phyloP scores from a whole-genome alignment of 495 filamentous ascomycete genomes.

The Talaromyces adpressus region DNA sequence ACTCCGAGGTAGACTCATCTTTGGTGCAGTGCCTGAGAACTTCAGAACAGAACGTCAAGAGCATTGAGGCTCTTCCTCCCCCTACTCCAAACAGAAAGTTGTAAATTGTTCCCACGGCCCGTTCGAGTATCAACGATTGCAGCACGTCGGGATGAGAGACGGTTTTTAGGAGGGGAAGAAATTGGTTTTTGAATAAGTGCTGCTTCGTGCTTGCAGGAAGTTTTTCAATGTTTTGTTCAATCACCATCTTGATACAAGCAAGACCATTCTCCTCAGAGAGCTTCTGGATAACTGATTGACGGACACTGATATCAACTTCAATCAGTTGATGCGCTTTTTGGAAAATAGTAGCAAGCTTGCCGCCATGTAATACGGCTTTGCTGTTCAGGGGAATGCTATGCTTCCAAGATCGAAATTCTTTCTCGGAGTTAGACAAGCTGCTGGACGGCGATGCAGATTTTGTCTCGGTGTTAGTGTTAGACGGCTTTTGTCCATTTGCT shows the following conservation, averaged over 20 bases:
- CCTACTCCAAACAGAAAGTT: conserved; percentile 47
- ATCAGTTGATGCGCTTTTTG: conserved; percentile 18
- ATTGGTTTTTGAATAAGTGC: conserved; percentile 24
- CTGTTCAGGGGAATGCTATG: conserved; percentile 8
- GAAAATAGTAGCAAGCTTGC: conserved; percentile 13
- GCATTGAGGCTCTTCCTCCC: conserved; percentile 35
- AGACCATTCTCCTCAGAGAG: conserved; percentile 23
- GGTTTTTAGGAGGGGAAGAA: conserved; percentile 45
- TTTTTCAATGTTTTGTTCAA: conserved; percentile 16
- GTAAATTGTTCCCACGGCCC: conserved; percentile 48
- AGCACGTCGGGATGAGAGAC: conserved; percentile 46
- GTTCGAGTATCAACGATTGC: conserved; percentile 46
- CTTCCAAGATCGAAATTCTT: conserved; percentile 12
- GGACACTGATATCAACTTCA: conserved; percentile 14
- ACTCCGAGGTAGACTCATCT: conserved; percentile 3
- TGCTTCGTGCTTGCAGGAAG: conserved; percentile 16
- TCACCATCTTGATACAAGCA: conserved; percentile 18
- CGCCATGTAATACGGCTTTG: not conserved
- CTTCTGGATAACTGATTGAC: conserved; percentile 22
- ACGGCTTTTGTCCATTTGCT: not conserved
- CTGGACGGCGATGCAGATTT: not conserved
- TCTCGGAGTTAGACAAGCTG: conserved; percentile 8
- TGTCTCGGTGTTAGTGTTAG: not conserved
- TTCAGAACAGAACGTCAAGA: conserved; percentile 26
- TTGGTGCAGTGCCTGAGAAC: conserved; percentile 5